phyloP scores from a whole-genome alignment of 2,329 filamentous ascomycete genomes.

The Aspergillus oerlinghausenensis region DNA sequence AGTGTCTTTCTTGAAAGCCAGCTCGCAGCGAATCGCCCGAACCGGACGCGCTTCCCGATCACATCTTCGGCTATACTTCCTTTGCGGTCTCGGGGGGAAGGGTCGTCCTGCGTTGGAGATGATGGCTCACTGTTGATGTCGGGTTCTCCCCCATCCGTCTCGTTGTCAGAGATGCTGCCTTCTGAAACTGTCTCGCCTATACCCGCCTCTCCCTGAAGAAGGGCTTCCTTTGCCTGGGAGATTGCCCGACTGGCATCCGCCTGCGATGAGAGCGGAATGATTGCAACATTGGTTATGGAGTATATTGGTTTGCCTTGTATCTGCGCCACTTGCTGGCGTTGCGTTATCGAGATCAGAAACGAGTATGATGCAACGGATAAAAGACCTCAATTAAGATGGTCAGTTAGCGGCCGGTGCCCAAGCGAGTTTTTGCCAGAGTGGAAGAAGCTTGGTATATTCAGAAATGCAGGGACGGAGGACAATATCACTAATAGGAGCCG shows the following conservation, averaged over 20 bases:
- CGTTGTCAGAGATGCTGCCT: constrained; percentile 23
- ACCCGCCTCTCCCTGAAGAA: constrained; percentile 36
- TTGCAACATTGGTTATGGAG: constrained; percentile 77
- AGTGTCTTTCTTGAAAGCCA: constrained; percentile 89
- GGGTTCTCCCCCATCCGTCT: constrained; percentile 22
- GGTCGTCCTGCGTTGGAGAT: constrained; percentile 23
- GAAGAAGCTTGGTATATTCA: background rate
- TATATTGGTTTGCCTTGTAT: constrained; percentile 79
- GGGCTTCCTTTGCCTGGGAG: constrained; percentile 51
- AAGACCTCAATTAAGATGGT: constrained; percentile 56
- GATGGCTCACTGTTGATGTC: constrained; percentile 25
- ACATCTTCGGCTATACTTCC: constrained; percentile 80
- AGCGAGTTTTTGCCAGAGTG: background rate
- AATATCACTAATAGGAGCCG: background rate
- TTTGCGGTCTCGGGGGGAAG: constrained; percentile 28
- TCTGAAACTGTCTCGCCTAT: constrained; percentile 27
- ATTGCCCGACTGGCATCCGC: constrained; percentile 70
- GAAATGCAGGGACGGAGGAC: background rate
- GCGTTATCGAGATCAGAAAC: constrained; percentile 82
- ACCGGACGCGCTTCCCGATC: constrained; percentile 73
- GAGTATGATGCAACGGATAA: constrained; percentile 75
- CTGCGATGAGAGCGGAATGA: constrained; percentile 81
- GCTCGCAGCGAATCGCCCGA: constrained; percentile 80
- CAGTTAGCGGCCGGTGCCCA: background rate
- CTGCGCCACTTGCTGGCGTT: constrained; percentile 82